Conservation (phyloP, 2,329 filamentous ascomycete genomes). For the Calonectria pauciramosa region DNA sequence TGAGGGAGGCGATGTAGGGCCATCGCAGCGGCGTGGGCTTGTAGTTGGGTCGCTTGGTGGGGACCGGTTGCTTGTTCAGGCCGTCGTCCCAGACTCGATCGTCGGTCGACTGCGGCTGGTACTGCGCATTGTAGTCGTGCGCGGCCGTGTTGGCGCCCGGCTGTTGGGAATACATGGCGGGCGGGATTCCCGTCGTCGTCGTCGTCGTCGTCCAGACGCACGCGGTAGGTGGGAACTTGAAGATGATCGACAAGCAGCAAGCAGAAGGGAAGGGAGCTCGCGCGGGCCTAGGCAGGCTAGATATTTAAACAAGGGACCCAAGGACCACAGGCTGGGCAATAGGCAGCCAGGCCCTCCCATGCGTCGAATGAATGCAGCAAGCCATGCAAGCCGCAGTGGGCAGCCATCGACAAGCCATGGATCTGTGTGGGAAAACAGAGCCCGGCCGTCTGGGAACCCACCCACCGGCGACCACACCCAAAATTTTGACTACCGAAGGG, state of each 20-base stretch:
- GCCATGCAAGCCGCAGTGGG: not conserved
- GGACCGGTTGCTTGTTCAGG: slow-evolving; percentile 26
- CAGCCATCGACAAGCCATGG: slow-evolving; percentile 1
- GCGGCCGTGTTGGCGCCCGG: slow-evolving; percentile 29
- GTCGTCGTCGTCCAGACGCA: slow-evolving; percentile 21
- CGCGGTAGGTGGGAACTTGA: not conserved
- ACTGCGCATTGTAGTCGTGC: slow-evolving; percentile 35
- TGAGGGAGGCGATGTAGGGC: slow-evolving; percentile 39
- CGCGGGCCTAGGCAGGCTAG: not conserved
- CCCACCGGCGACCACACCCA: not conserved
- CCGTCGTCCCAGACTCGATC: slow-evolving; percentile 38
- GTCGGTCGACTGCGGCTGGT: slow-evolving; percentile 43
- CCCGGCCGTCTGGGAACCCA: slow-evolving; percentile 11
- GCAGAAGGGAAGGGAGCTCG: not conserved
- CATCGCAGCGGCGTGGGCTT: slow-evolving; percentile 43
- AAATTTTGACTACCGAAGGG: slow-evolving; percentile 4
- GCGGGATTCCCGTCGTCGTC: not conserved
- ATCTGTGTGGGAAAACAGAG: not conserved
- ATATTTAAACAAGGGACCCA: not conserved
- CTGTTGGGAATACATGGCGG: slow-evolving; percentile 39
- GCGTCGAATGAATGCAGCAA: not conserved
- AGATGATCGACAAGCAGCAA: not conserved
- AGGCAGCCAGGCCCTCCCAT: not conserved
- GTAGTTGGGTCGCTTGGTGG: slow-evolving; percentile 38
- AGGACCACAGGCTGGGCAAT: not conserved